Percentiles rank a stretch among this genome's conserved stretches.
Conservation (phyloP, 306 rosid species). For the Inga laurina region DNA sequence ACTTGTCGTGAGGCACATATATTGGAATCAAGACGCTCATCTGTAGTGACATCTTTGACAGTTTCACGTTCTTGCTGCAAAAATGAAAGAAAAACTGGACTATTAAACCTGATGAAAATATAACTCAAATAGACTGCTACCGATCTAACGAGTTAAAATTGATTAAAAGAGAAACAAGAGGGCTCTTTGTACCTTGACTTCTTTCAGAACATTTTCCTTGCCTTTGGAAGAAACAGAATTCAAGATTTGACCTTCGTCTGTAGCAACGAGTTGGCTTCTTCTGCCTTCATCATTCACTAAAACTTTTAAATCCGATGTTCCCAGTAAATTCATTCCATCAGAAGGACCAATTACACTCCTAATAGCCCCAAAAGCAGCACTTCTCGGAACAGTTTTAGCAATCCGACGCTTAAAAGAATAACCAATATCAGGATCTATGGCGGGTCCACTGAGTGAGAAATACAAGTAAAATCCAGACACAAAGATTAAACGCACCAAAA, state of each 20-base stretch:
- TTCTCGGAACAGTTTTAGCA: conserved; percentile 30
- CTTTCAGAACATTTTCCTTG: conserved; percentile 31
- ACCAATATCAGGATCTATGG: neutral
- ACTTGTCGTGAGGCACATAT: neutral
- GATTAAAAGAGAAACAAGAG: conserved; percentile 13
- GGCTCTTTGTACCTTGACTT: conserved; percentile 45
- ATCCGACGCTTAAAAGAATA: conserved; percentile 34
- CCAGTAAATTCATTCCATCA: conserved; percentile 28
- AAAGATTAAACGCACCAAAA: neutral
- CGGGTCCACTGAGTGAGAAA: conserved; percentile 20
- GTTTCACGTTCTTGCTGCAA: conserved; percentile 50
- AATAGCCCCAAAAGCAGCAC: conserved; percentile 35
- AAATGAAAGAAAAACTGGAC: conserved; percentile 27
- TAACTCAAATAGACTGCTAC: conserved; percentile 1
- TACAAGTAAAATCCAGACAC: conserved; percentile 8
- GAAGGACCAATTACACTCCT: conserved; percentile 33
- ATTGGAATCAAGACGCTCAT: conserved; percentile 37
- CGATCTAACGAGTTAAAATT: conserved; percentile 18
- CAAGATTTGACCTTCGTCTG: conserved; percentile 34
- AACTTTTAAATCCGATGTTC: conserved; percentile 33
- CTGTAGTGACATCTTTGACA: conserved; percentile 34
- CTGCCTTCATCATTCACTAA: conserved; percentile 36
- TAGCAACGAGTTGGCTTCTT: conserved; percentile 29
- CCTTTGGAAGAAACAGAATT: conserved; percentile 36
- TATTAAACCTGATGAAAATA: conserved; percentile 28